Evolutionary conservation across 1,284 basidiomycete species (phyloP).

Genomic region (Puccinia hordei): DNA sequence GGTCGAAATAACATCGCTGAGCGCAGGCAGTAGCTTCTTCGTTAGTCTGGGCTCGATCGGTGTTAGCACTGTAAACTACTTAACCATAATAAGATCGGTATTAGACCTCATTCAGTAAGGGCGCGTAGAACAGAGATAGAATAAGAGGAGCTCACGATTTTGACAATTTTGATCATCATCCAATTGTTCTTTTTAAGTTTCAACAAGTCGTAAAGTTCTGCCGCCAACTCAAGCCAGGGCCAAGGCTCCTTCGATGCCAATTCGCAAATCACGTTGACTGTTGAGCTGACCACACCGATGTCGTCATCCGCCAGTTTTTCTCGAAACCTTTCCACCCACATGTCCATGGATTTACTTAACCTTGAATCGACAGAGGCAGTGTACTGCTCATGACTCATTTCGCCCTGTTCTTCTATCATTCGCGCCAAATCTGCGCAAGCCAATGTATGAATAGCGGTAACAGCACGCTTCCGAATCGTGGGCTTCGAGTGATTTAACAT

Average conservation of each 20-base stretch:
- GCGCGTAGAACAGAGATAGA: constrained; percentile 29
- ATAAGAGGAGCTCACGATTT: constrained; percentile 68
- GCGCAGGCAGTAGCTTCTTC: constrained; percentile 87
- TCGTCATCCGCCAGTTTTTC: constrained; percentile 87
- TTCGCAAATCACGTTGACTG: constrained; percentile 93
- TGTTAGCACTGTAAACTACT: constrained; percentile 82
- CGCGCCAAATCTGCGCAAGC: constrained; percentile 52
- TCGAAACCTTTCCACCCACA: constrained; percentile 65
- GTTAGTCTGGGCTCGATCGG: constrained; percentile 90
- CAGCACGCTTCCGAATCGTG: constrained; percentile 79
- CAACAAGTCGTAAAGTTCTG: constrained; percentile 89
- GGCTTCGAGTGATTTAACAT: constrained; percentile 90
- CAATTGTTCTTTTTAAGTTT: constrained; percentile 96
- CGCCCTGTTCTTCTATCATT: constrained; percentile 18
- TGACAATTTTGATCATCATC: constrained; percentile 99
- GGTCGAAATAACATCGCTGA: constrained; percentile 90
- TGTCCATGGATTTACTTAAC: constrained; percentile 25
- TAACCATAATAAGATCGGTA: constrained; percentile 9
- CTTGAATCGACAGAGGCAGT: constrained; percentile 56
- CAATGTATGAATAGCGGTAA: constrained; percentile 72
- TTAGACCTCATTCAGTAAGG: background rate
- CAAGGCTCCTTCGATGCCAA: constrained; percentile 73
- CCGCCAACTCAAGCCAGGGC: constrained; percentile 66
- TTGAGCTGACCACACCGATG: constrained; percentile 81
- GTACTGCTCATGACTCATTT: constrained; percentile 62